A percentile compares a stretch with the other conserved stretches of the same genome.
These are phyloP conservation scores for Saccharomyces hybrid DNA, from an alignment of 1,139 yeast species.

Conservation along the genomic window DNA sequence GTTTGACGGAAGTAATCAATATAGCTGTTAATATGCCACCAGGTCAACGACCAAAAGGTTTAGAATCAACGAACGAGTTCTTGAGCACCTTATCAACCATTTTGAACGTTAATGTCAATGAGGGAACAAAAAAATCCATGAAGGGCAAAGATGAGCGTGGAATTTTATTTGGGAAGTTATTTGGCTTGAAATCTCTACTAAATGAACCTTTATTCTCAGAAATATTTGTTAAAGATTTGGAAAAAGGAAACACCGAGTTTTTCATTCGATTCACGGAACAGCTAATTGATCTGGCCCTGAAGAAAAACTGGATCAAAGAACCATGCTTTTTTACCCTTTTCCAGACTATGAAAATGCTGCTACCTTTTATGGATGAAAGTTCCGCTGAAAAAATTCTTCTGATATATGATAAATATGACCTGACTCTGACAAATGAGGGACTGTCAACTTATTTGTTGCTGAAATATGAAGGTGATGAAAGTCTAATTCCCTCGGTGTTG, in stretches of 20 bases:
- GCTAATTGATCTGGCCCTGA: constrained; percentile 50
- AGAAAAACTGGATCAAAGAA: constrained; percentile 83
- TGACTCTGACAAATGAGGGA: constrained; percentile 71
- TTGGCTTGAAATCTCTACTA: constrained; percentile 72
- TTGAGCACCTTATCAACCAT: constrained; percentile 40
- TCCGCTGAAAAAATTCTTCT: constrained; percentile 33
- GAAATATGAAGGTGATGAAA: constrained; percentile 25
- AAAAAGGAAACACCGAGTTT: constrained; percentile 30
- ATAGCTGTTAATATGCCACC: constrained; percentile 33
- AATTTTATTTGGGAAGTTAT: constrained; percentile 70
- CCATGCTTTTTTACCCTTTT: constrained; percentile 66
- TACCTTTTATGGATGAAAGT: constrained; percentile 22
- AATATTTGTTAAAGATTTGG: constrained; percentile 33
- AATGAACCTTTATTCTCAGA: constrained; percentile 39
- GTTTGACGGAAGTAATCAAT: constrained; percentile 63
- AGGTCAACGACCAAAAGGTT: constrained; percentile 18
- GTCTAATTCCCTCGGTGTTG: constrained; percentile 7
- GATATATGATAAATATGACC: constrained; percentile 43
- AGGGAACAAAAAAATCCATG: constrained; percentile 37
- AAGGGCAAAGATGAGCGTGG: constrained; percentile 83
- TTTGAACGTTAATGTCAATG: constrained; percentile 28
- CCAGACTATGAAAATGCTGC: constrained; percentile 38
- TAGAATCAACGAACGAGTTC: constrained; percentile 20
- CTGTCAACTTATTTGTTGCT: constrained; percentile 56
- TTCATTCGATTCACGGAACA: constrained; percentile 37